Conservation (phyloP, 108 stramenopile genomes). For the Conticribra guillardii region DNA sequence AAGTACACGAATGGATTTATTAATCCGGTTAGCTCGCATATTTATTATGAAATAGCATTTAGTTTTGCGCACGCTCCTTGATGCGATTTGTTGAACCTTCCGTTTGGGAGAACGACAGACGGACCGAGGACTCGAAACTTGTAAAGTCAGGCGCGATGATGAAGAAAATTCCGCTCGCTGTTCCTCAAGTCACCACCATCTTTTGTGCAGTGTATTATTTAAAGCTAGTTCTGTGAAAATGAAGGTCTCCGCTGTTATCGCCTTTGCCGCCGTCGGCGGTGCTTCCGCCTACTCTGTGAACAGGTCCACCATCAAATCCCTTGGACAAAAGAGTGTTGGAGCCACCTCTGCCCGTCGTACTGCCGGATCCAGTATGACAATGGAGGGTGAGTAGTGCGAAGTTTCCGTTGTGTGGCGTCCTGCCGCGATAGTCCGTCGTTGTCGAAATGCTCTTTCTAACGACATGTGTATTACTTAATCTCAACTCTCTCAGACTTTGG, state of each 20-base stretch:
- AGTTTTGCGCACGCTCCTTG: no score
- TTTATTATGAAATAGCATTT: no score
- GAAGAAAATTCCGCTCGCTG: background rate
- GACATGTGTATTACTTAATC: slow-evolving; percentile 1
- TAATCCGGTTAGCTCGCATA: no score
- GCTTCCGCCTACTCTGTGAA: slow-evolving; percentile 70
- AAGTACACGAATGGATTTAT: no score
- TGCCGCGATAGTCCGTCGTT: no score
- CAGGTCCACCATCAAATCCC: slow-evolving; percentile 61
- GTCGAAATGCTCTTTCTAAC: no score
- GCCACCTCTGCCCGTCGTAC: slow-evolving; percentile 25
- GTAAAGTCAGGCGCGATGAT: background rate
- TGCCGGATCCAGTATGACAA: slow-evolving; percentile 53
- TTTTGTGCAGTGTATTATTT: background rate
- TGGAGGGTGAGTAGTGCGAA: slow-evolving; percentile 73
- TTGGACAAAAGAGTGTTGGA: slow-evolving; percentile 67
- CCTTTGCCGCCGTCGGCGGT: slow-evolving; percentile 54
- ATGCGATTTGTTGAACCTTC: no score
- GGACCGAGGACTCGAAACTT: background rate
- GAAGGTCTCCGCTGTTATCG: slow-evolving; percentile 68
- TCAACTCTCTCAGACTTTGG: slow-evolving; percentile 68
- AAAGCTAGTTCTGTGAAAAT: no score
- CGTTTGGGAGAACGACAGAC: background rate
- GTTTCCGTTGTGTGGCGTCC: no score
- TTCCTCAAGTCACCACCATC: no score